Evolutionary conservation across 2,329 filamentous ascomycete species (phyloP), one percentile per base, ranked within the genome.

Genomic region (Ramularia endophylla): DNA sequence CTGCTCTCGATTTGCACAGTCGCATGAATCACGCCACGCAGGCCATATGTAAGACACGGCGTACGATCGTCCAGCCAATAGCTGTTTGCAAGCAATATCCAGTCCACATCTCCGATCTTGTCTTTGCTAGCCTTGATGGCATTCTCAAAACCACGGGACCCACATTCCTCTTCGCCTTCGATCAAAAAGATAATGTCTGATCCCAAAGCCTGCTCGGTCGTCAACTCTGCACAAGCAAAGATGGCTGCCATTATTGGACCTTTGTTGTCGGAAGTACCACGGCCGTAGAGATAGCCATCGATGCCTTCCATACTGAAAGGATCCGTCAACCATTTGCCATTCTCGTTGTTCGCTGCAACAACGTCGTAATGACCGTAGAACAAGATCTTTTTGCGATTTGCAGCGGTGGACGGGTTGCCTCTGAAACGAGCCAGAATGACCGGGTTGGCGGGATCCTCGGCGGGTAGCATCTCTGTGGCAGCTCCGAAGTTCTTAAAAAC

Each of bases 291-390:
- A 61, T 90, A 97, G 0, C 92, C 90, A 55, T 95, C 89, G 41
- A 87, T 79, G 3, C 92, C 92, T 37, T 83, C 83, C 58, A 97
- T 75, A n/a, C 82, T 75, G 61, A 97, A 98, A 0, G 92, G 94
- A 49, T 97, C 86, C 2, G 80, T 81, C 28, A 78, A 75, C 92
- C 92, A 98, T 52, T 87, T 90, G 27, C 78, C 77, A 43, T 83
- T 80, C 48, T 85, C 85, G 27, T 83, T 81, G 52, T 95, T 87
- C 0, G 92, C 92, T 1, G 88, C 78, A 3, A 98, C 92, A 2
- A 98, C 89, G 59, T 98, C 92, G 69, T 98, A 98, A 62, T 98
- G 92, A 0, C 94, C 92, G 58, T 98, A 98, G 62, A 98, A 98
- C 0, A 98, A 69, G 7, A 97, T 86, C 20, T 87, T 88, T 66